Percentiles rank a stretch among this genome's conserved stretches.
Evolutionary conservation across 768 basidiomycete species (phyloP).

Genomic region (Lentinula guzmanii): DNA sequence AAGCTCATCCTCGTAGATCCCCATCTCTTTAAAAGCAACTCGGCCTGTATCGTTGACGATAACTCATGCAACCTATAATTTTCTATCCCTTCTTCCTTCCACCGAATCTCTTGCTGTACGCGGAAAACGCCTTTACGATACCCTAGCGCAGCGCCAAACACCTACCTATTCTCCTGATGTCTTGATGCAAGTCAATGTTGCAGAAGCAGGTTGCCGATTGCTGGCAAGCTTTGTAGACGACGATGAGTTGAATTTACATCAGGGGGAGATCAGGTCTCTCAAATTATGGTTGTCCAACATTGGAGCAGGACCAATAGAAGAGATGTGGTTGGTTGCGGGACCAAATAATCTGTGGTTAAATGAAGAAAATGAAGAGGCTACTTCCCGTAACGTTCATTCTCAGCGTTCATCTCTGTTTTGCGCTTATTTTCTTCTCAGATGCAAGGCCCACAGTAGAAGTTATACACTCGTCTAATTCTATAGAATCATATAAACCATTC

Average conservation of each 20-base stretch:
- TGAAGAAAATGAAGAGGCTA: conserved; percentile 16
- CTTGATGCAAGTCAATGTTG: conserved; percentile 53
- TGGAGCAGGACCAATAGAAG: conserved; percentile 53
- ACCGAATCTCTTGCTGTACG: conserved; percentile 61
- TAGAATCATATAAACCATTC: conserved; percentile 40
- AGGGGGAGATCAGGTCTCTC: conserved; percentile 63
- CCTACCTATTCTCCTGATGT: conserved; percentile 71
- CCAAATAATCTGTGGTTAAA: conserved; percentile 54
- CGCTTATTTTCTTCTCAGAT: conserved; percentile 3
- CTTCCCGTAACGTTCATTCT: conserved; percentile 3
- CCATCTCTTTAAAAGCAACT: conserved; percentile 53
- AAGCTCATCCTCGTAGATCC: conserved; percentile 34
- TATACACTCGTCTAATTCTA: conserved; percentile 45
- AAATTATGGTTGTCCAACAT: conserved; percentile 59
- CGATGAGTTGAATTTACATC: conserved; percentile 43
- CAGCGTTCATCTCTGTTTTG: not conserved
- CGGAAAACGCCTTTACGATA: conserved; percentile 75
- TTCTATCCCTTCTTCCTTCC: conserved; percentile 66
- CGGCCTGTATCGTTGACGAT: conserved; percentile 49
- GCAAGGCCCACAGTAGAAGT: conserved; percentile 25
- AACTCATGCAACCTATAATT: conserved; percentile 56
- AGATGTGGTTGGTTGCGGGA: conserved; percentile 66
- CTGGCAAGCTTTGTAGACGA: conserved; percentile 51
- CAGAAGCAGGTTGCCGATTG: conserved; percentile 61
- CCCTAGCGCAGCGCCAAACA: conserved; percentile 59